Base-by-base conservation (phyloP, 306 rosid species). In the Erythrophleum fordii region DNA sequence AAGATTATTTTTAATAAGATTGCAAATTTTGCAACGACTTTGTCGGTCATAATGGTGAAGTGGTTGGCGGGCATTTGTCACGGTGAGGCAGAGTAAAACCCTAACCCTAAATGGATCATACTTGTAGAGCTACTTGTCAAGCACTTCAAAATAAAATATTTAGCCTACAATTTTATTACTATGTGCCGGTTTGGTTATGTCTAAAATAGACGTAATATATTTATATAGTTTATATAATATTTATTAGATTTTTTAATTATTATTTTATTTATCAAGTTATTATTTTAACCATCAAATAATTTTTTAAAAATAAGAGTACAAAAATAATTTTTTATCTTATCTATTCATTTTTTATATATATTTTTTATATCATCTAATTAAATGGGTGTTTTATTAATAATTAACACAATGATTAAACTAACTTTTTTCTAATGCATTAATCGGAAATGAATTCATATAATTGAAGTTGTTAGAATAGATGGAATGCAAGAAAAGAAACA, bases 61-160 rank as follows among this genome's bases (percentile, higher is more conserved):
- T 84, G 52, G 93, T 88, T 85, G 77, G 81, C 22, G 52, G 1
- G 88, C 83, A 75, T 76, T 82, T 77, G 79, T 87, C 92, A 77
- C 20, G 45, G 82, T 59, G 77, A 77, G 72, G 13, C 42, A 42
- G 70, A 28, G 71, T 80, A 83, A 46, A 83, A 73, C 86, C 87
- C 89, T 77, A 87, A 78, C 80, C 79, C 83, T 74, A 72, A 77
- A 68, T 78, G 67, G 31, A 79, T 85, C 81, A 65, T 83, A 68
- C 71, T 73, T 78, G 70, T 48, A 69, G 59, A 75, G 77, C 79
- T 84, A 87, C 94, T 90, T 88, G 92, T 87, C 75, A 83, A 72
- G 28, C 93, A 92, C 90, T 90, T 90, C 92, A 87, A 69, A 77
- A 69, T 85, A 83, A 76, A 87, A 72, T 80, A 82, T 8, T 44